These are phyloP conservation scores for Zoysia pacifica DNA, from an alignment of 176 grass and related monocot genomes.

Conservation along the genomic window DNA sequence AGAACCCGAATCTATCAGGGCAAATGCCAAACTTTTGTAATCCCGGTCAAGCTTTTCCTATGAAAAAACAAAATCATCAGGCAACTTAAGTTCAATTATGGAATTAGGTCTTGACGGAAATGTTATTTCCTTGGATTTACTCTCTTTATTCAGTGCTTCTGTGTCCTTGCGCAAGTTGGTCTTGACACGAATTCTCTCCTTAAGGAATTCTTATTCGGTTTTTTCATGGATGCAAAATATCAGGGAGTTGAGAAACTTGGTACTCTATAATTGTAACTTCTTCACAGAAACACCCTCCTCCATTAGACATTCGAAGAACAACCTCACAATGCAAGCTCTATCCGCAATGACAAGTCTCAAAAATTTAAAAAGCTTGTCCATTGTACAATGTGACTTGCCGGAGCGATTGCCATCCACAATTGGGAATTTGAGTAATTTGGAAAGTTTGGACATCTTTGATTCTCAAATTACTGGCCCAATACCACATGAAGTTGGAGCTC, in stretches of 20 bases:
- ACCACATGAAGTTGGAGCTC: not conserved
- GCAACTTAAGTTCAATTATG: not conserved
- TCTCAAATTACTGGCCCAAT: not conserved
- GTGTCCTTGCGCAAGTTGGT: not conserved
- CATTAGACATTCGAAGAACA: not conserved
- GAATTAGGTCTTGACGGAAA: constrained; percentile 17
- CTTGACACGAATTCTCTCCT: not conserved
- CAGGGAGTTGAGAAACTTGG: not conserved
- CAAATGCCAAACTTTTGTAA: not conserved
- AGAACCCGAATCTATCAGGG: constrained; percentile 29
- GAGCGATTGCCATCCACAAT: not conserved
- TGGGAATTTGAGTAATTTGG: constrained; percentile 18
- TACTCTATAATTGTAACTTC: not conserved
- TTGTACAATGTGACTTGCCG: not conserved
- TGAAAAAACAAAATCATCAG: not conserved
- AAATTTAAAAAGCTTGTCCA: not conserved
- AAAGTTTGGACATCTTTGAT: fast-evolving
- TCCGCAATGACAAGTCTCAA: not conserved
- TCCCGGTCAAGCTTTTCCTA: not conserved
- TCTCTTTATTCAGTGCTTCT: not conserved
- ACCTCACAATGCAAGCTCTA: not conserved
- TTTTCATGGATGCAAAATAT: constrained; percentile 14
- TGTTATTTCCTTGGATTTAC: not conserved
- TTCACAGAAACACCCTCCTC: not conserved
- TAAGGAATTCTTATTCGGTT: not conserved